phyloP scores from a whole-genome alignment of 495 filamentous ascomycete species.

The Daldinia childiae region DNA sequence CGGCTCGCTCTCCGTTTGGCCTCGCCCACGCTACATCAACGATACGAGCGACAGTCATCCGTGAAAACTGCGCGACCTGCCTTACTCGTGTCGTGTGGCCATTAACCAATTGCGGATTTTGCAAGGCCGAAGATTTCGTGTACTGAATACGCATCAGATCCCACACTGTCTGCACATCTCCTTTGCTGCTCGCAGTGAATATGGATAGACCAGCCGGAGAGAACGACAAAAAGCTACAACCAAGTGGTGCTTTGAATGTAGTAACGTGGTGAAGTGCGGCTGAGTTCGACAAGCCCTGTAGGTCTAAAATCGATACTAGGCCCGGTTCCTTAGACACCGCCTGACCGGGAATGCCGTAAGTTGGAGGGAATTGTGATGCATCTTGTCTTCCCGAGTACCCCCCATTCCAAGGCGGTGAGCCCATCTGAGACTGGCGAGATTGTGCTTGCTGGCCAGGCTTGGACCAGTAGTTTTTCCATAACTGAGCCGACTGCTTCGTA shows the following conservation, averaged over 20 bases:
- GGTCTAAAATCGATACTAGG: slow-evolving; percentile 84
- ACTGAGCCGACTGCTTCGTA: slow-evolving; percentile 83
- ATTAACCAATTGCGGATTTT: slow-evolving; percentile 48
- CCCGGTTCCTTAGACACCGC: slow-evolving; percentile 71
- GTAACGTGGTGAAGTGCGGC: slow-evolving; percentile 69
- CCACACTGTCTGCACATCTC: slow-evolving; percentile 93
- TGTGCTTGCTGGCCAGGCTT: slow-evolving; percentile 56
- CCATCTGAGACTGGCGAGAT: slow-evolving; percentile 51
- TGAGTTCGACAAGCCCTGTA: slow-evolving; percentile 66
- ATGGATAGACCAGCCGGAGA: slow-evolving; percentile 84
- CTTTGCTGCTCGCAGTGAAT: slow-evolving; percentile 90
- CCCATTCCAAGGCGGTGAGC: slow-evolving; percentile 54
- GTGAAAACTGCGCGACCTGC: slow-evolving; percentile 84
- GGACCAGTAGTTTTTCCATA: slow-evolving; percentile 91
- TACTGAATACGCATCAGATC: slow-evolving; percentile 80
- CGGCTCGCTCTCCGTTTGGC: slow-evolving; percentile 80
- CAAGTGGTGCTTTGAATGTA: slow-evolving; percentile 81
- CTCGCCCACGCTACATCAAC: slow-evolving; percentile 88
- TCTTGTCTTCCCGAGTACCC: slow-evolving; percentile 49
- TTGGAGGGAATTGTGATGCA: slow-evolving; percentile 73
- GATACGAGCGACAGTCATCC: slow-evolving; percentile 89
- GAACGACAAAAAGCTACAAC: slow-evolving; percentile 92
- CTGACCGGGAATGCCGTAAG: slow-evolving; percentile 68
- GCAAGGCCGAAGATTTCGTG: slow-evolving; percentile 62
- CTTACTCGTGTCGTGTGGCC: slow-evolving; percentile 66